These are phyloP conservation scores for Coccomyxa sp. DNA, from an alignment of 139 green algal species.

Conservation along the genomic window DNA sequence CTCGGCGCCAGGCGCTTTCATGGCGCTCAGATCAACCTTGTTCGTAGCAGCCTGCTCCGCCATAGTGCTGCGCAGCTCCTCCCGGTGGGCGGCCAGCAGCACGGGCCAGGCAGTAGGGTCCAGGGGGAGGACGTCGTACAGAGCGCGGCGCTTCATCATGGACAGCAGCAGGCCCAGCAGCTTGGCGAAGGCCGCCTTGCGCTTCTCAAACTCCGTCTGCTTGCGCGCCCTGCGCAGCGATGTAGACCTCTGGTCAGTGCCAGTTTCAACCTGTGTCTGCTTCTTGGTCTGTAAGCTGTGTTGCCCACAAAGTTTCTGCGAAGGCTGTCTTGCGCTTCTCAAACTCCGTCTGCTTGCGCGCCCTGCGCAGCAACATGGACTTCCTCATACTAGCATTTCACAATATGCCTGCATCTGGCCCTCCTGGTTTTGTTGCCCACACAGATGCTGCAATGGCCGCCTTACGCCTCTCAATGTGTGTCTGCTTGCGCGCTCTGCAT, in stretches of 20 bases:
- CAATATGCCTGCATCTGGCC: not conserved
- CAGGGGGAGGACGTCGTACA: constrained; percentile 39
- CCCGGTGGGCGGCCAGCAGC: constrained; percentile 22
- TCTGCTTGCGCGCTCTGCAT: no score
- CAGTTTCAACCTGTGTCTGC: not conserved
- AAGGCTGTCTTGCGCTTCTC: constrained; percentile 20
- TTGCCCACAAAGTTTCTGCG: not conserved
- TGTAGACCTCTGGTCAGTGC: not conserved
- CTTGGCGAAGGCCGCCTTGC: constrained; percentile 14
- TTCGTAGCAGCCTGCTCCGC: not conserved
- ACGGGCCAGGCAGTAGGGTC: constrained; percentile 35
- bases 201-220: constrained; percentile 30
- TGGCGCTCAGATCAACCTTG: not conserved
- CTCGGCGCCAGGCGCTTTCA: not conserved
- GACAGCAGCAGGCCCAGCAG: constrained; percentile 37
- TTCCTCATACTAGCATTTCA: not conserved
- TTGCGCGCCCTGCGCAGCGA: constrained; percentile 4
- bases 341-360: constrained; percentile 28
- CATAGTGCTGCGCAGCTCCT: constrained; percentile 13
- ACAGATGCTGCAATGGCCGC: not conserved
- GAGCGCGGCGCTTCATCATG: constrained; percentile 20
- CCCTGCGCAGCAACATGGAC: not conserved
- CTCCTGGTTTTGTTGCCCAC: not conserved
- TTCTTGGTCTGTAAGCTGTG: not conserved
- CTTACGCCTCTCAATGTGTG: no score